Evolutionary conservation across 352 stramenopile genomes (phyloP), one percentile per base, ranked within the genome.

Genomic region (Phytophthora sp.): DNA sequence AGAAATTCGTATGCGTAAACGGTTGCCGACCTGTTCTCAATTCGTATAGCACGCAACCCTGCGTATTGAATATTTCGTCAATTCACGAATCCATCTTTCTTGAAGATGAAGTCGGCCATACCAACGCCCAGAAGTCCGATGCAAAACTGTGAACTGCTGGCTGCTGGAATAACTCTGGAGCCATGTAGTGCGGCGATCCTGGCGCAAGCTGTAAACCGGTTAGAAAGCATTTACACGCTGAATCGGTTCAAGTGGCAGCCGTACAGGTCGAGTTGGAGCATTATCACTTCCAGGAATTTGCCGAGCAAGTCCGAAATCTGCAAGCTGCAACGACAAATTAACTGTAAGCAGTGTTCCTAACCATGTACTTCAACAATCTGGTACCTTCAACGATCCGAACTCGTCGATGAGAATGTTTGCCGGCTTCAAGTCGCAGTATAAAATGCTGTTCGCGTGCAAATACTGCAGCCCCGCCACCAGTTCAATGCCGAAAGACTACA

Each of bases 321-420:
- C 78, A 12, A 98, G 69, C 84, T 95, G 54, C n/a, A 44, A 21
- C 21, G 23, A 39, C 44, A n/a, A 37, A 9, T 28, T 12, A 41
- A 28, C 37, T 17, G n/a, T n/a, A n/a, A n/a, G n/a, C n/a, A n/a
- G n/a, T n/a, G n/a, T n/a, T n/a, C n/a, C n/a, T n/a, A n/a, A n/a
- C n/a, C n/a, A n/a, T n/a, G n/a, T n/a, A n/a, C n/a, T n/a, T n/a
- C 17, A 31, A 41, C 13, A 21, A 1, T 8, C 27, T 62, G 50
- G 4, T 11, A 87, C 83, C 71, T 97, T 98, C 2, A 97, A 70
- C 18, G 95, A 95, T 8, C 94, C 94, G 51, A 92, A 97, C 53
- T 98, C 92, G 55, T 98, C 93, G 35, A 98, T 91, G 15, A 98
- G 77, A 10, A 98, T 73, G 54, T 97, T 98, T 31, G 84, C 81